phyloP scores from a whole-genome alignment of 352 stramenopile species.

The Phytopythium boreale region DNA sequence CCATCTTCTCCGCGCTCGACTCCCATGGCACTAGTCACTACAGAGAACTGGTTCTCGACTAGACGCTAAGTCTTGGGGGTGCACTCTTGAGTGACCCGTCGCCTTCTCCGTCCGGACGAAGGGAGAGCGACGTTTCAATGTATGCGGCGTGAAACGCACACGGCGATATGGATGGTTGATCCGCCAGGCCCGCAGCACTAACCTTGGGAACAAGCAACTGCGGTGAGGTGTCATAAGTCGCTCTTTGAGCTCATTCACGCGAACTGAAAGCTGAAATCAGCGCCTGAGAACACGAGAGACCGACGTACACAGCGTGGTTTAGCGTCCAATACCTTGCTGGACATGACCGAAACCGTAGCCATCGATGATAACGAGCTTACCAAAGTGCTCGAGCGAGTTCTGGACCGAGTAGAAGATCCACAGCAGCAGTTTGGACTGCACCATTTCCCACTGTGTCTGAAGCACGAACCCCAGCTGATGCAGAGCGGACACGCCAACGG shows the following conservation, averaged over 20 bases:
- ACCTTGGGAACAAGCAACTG: neutral
- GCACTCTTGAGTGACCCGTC: no score
- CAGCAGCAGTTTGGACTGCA: slow-evolving; percentile 41
- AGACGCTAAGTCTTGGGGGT: no score
- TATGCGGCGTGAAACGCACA: neutral
- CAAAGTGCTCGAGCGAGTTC: slow-evolving; percentile 28
- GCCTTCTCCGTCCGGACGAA: no score
- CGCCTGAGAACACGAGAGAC: slow-evolving; percentile 3
- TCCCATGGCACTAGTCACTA: neutral
- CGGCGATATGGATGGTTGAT: neutral
- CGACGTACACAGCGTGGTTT: neutral
- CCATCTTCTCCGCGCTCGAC: neutral
- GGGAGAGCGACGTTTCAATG: neutral
- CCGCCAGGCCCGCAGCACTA: no score
- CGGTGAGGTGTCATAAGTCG: neutral
- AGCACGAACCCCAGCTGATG: slow-evolving; percentile 39
- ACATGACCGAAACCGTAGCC: neutral
- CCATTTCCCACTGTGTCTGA: slow-evolving; percentile 25
- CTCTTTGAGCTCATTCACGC: neutral
- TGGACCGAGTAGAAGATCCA: slow-evolving; percentile 43
- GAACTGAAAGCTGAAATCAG: slow-evolving; percentile 19
- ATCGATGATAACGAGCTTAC: slow-evolving; percentile 1
- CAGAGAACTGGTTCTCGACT: neutral
- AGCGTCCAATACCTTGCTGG: neutral
- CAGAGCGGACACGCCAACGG: slow-evolving; percentile 20